Percentiles rank a stretch among this genome's conserved stretches.
Evolutionary conservation across 768 basidiomycete species (phyloP).

Genomic region (Lepiota venenata): DNA sequence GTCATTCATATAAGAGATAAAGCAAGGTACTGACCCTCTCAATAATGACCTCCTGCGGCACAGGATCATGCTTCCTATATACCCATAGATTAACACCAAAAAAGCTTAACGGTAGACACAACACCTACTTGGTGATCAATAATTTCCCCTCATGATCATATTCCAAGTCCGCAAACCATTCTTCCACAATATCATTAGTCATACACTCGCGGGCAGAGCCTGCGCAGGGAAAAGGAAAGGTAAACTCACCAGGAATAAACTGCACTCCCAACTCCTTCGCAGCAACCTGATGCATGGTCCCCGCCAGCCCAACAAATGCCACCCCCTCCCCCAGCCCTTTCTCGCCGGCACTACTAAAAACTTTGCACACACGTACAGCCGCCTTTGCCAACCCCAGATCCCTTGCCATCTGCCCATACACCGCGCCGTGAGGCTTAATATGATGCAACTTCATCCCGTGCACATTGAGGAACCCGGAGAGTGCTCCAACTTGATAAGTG

Average conservation of each 20-base stretch:
- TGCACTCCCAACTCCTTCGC: slow-evolving; percentile 50
- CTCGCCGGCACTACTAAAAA: slow-evolving; percentile 32
- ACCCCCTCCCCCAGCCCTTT: slow-evolving; percentile 26
- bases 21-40: slow-evolving; percentile 32
- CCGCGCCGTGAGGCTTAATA: slow-evolving; percentile 59
- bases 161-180: slow-evolving; percentile 68
- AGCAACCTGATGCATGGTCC: slow-evolving; percentile 57
- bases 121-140: slow-evolving; percentile 51
- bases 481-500: slow-evolving; percentile 66
- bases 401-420: slow-evolving; percentile 58
- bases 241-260: slow-evolving; percentile 53
- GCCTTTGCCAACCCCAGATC: slow-evolving; percentile 54
- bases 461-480: slow-evolving; percentile 53
- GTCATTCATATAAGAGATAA: background rate
- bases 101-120: background rate
- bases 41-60: slow-evolving; percentile 37
- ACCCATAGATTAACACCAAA: background rate
- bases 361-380: slow-evolving; percentile 47
- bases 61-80: slow-evolving; percentile 46
- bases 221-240: background rate
- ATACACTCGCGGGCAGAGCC: slow-evolving; percentile 2
- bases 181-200: slow-evolving; percentile 23
- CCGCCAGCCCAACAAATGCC: slow-evolving; percentile 61
- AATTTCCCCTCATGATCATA: slow-evolving; percentile 55
- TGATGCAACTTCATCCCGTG: slow-evolving; percentile 55